Percentiles rank a stretch among this genome's conserved stretches.
These are phyloP conservation scores for Inonotus obliquus DNA, from an alignment of 1,284 basidiomycete species.

Conservation along the genomic window DNA sequence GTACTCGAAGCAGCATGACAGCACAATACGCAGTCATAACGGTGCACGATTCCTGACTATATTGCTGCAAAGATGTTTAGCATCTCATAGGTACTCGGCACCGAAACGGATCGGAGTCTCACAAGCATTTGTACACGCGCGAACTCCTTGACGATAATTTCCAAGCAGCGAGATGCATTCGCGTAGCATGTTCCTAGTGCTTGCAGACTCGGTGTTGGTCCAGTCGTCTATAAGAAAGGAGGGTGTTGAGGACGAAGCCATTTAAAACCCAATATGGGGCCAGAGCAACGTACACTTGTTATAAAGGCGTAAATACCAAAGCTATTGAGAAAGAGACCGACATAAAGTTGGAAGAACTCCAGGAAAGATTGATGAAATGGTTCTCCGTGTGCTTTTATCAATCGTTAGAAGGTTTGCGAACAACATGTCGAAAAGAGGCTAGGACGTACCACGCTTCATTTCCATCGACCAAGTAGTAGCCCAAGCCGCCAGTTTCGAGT, in stretches of 20 bases:
- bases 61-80: slow-evolving; percentile 45
- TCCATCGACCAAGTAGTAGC: slow-evolving; percentile 61
- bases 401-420: slow-evolving; percentile 16
- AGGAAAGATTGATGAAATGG: slow-evolving; percentile 70
- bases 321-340: slow-evolving; percentile 74
- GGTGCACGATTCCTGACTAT: slow-evolving; percentile 75
- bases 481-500: slow-evolving; percentile 67
- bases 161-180: slow-evolving; percentile 63
- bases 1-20: slow-evolving; percentile 68
- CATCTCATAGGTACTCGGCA: not conserved
- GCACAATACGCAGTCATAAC: slow-evolving; percentile 82
- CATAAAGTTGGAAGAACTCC: slow-evolving; percentile 68
- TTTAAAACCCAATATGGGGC: not conserved
- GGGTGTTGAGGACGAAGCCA: not conserved
- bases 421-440: not conserved
- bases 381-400: slow-evolving; percentile 50
- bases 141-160: slow-evolving; percentile 69
- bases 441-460: slow-evolving; percentile 56
- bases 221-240: slow-evolving; percentile 24
- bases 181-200: slow-evolving; percentile 67
- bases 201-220: slow-evolving; percentile 54
- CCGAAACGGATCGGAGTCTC: slow-evolving; percentile 26
- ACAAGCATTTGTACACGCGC: slow-evolving; percentile 71
- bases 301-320: slow-evolving; percentile 67
- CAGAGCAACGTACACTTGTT: slow-evolving; percentile 40